Evolutionary conservation across 2,329 filamentous ascomycete species (phyloP), one percentile per base, ranked within the genome.

Genomic region (Cordyceps militaris): DNA sequence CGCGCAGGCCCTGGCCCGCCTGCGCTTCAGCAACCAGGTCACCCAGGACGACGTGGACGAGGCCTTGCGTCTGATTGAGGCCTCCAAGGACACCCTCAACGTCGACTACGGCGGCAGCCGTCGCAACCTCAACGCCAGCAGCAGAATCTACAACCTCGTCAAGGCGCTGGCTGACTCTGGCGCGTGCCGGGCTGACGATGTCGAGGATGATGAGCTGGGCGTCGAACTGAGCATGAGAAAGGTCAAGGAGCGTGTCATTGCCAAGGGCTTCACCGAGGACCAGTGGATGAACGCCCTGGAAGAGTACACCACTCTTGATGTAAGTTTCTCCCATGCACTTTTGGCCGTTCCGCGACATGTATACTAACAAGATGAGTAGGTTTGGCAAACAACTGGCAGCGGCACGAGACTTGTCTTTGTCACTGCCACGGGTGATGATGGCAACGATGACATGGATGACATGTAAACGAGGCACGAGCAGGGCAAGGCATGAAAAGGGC

Each of bases 201-300:
- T 70, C 64, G 79, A 79, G 0, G 78, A 79, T 3, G 78, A 79
- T 21, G 77, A 75, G 56, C 69, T 72, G 36, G 78, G 79, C 16
- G 70, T 81, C 21, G 92, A 97, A 73, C 75, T 99, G 66, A 94
- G 87, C 72, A 82, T 99, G 77, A 83, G 88, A 64, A 88, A 91
- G 73, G 90, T 99, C 60, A 84, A 92, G 70, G 92, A 97, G 73
- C 79, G 94, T 63, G 91, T 99, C 30, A 80, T 97, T 66, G 94
- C 92, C 55, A 97, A 96, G 81, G 94, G 94, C 3, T 99, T 97
- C 73, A 99, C 93, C 0, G 87, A 91, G 63, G 91, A 97, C 72
- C 92, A 99, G 73, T 91, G 96, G 76, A 80, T 89, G 67, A 82
- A 83, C 64, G 87, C 92, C 21, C 79, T 99, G 69, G 87, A 96